Evolutionary conservation across 2,329 filamentous ascomycete species (phyloP).

Genomic region (Calonectria naviculata): DNA sequence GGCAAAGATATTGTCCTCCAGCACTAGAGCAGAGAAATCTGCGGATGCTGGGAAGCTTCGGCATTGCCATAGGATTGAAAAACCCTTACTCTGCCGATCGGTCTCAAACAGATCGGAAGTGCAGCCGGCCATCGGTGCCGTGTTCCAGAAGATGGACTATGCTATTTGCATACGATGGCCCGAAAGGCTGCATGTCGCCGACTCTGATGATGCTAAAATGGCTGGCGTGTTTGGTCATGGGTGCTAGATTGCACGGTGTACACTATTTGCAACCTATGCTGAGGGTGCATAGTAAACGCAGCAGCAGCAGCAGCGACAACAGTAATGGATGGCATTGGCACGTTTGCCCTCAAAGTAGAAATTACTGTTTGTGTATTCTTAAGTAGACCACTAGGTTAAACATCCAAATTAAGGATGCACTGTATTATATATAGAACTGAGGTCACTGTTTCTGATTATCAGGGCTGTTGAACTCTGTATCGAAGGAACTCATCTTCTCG

Average conservation of each 20-base stretch:
- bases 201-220: too few species aligned
- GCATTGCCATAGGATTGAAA: not conserved
- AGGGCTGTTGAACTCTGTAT: not conserved
- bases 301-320: not conserved
- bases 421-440: not conserved
- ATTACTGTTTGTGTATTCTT: not conserved
- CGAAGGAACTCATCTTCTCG: not conserved
- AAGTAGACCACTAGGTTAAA: not conserved
- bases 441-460: not conserved
- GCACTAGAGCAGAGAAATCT: conserved; percentile 48
- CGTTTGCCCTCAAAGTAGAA: too few species aligned
- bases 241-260: conserved; percentile 8
- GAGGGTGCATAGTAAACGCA: not conserved
- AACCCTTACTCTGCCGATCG: too few species aligned
- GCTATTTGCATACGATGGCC: not conserved
- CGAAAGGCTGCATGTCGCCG: conserved; percentile 6
- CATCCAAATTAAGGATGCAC: not conserved
- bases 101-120: not conserved
- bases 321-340: not conserved
- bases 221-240: conserved; percentile 4
- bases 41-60: not conserved
- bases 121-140: not conserved
- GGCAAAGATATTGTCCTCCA: conserved; percentile 71
- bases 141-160: not conserved
- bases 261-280: not conserved